Evolutionary conservation across 2,329 filamentous ascomycete genomes (phyloP), one percentile per base, ranked within the genome.

Genomic region (Venturia pyrina): DNA sequence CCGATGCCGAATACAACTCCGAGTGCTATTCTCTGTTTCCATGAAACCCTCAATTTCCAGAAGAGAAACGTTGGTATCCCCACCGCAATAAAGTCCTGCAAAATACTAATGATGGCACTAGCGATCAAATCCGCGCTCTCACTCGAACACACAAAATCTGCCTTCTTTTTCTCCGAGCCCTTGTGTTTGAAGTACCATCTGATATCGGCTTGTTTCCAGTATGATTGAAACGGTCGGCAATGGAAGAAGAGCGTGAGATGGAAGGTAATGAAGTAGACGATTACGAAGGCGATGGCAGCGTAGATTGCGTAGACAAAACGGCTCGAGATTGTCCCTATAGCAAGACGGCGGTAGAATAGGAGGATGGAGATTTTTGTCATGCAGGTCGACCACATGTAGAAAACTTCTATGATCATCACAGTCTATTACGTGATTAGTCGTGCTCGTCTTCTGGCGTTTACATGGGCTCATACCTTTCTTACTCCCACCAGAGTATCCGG

Each of bases 301-400:
- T 67, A 63, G 24, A 63, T 56, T 10, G 43, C 21, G 24, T 41
- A 62, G 24, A 61, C n/a, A n/a, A 66, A 66, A 24, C 43, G 13
- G 6, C 65, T 64, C 5, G 43, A 32, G 41, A 68, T 62, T 34
- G 57, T 43, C 6, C 60, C 60, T 19, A 34, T 57, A 5, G 66
- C 67, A 32, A 70, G 67, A 11, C 69, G 68, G n/a, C 68, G 68
- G 41, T 70, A 70, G 56, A 70, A 70, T 10, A 56, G 53, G 8
- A 70, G 65, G 53, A 70, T 70, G 24, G 68, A 69, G 60, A 70
- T 68, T 56, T 70, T 70, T 13, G 66, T 70, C 40, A 68, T 41
- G 3, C 66, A 68, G 21, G 68, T 68, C 3, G 66, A 66, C 17
- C 21, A 60, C 43, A 70, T 53, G 50, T 70, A 70, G 7, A 57